Evolutionary conservation across 129 eudicot species (phyloP).

Genomic region (Artemisia argyi): DNA sequence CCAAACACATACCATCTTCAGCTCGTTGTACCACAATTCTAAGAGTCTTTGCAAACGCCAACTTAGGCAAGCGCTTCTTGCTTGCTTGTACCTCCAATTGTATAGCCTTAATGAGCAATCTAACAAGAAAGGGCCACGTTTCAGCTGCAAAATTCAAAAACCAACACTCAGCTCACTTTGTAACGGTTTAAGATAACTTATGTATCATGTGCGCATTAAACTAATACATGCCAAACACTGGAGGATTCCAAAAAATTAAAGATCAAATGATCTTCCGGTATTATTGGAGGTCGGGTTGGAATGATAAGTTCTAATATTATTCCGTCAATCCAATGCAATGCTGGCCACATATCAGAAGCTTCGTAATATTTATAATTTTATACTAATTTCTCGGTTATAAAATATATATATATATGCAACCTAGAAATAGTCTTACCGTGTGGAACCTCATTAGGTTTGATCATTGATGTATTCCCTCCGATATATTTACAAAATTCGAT

Average conservation of each 20-base stretch:
- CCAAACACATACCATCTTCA: conserved; percentile 55
- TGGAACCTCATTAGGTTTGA: conserved; percentile 65
- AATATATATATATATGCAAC: not conserved
- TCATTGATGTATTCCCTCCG: conserved; percentile 59
- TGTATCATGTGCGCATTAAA: conserved; percentile 1
- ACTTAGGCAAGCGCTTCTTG: conserved; percentile 74
- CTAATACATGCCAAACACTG: conserved; percentile 11
- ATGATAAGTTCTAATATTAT: not conserved
- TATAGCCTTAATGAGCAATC: conserved; percentile 60
- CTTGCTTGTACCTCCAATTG: conserved; percentile 59
- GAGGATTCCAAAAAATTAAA: not conserved
- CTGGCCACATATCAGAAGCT: not conserved
- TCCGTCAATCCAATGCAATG: not conserved
- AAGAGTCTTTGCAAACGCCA: conserved; percentile 76
- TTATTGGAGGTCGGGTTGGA: not conserved
- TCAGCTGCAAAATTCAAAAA: conserved; percentile 52
- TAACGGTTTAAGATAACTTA: not conserved
- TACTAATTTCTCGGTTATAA: not conserved
- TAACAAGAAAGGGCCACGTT: conserved; percentile 89
- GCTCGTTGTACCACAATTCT: conserved; percentile 78
- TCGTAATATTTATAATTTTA: not conserved
- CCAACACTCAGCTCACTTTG: conserved; percentile 15
- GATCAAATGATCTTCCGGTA: not conserved
- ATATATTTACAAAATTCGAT: conserved; percentile 69
- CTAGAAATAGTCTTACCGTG: conserved; percentile 55